Evolutionary conservation across 2,329 filamentous ascomycete genomes (phyloP), one percentile per base, ranked within the genome.

Genomic region (Dothistroma pini): DNA sequence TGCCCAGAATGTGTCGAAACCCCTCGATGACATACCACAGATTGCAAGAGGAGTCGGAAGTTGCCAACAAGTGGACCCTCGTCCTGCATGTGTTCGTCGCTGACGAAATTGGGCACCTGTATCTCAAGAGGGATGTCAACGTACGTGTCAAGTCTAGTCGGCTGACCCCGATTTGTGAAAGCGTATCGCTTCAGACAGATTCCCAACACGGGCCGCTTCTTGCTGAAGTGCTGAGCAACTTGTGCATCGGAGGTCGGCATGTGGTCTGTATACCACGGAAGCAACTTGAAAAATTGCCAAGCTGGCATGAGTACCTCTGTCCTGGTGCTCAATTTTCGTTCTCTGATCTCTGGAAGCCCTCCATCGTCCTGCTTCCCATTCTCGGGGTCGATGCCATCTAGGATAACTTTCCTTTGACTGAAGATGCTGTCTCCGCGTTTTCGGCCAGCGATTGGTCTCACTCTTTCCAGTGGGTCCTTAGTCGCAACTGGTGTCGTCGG

Each of bases 291-390:
- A 72, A 97, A 96, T 71, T 97, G 93, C 92, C 93, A 97, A 1
- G 95, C 95, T 41, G 93, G 93, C 80, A 97, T 96, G 61, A 93
- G 88, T 14, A 97, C 89, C 69, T 96, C 93, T 71, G 93, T 96
- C 65, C 83, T 68, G 11, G 70, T 70, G 63, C 70, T 70, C 61
- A 72, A 60, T 59, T 72, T 70, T 38, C 71, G 54, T 44, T 64
- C 59, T 54, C 66, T 63, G 49, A 54, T 50, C 54, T 71, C 64
- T 49, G 51, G 41, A 12, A 57, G 44, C 10, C 58, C 54, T 25
- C 16, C 47, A 71, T 69, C 70, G 77, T 79, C 55, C 7, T 61
- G 34, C 21, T 63, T 58, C 6, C 66, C 60, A 83, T 65, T 86
- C 82, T 57, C 71, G 38, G 72, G 64, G 55, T 77, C 76, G 14